Conservation (phyloP, 2,329 filamentous ascomycete species). For the Aspergillus aculeatus region DNA sequence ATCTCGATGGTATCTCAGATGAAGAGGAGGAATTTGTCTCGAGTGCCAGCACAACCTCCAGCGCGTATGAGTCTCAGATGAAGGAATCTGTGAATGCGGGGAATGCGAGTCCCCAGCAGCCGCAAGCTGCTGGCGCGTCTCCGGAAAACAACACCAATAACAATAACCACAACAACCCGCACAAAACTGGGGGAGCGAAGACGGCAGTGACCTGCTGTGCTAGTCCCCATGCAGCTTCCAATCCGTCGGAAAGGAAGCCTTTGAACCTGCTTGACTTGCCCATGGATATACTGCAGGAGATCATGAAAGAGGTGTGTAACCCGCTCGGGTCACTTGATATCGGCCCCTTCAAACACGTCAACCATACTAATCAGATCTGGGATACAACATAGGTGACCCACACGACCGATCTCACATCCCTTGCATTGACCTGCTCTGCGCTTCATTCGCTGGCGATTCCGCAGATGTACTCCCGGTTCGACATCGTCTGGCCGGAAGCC, state of each 20-base stretch:
- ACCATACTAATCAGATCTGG: background rate
- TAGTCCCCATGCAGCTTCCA: background rate
- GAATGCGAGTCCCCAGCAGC: background rate
- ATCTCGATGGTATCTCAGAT: conserved; percentile 27
- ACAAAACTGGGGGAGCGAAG: background rate
- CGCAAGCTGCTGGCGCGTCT: background rate
- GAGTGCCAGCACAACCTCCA: conserved; percentile 27
- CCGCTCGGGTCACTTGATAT: background rate
- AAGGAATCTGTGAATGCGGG: conserved; percentile 1
- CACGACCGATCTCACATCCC: conserved; percentile 76
- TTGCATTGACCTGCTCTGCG: conserved; percentile 74
- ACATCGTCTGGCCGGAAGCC: conserved; percentile 83
- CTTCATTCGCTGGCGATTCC: conserved; percentile 73
- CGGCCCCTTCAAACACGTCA: background rate
- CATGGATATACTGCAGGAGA: conserved; percentile 73
- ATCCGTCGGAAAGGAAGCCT: conserved; percentile 46
- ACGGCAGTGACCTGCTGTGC: conserved; percentile 1
- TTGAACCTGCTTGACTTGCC: conserved; percentile 72
- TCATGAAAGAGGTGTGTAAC: conserved; percentile 69
- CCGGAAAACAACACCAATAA: background rate
- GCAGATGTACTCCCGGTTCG: conserved; percentile 79
- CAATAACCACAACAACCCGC: background rate
- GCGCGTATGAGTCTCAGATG: conserved; percentile 16
- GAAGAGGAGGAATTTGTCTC: conserved; percentile 33
- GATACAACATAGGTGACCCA: conserved; percentile 62